Conservation (phyloP, 805 yeast species). For the Phaffomyces antillensis region DNA sequence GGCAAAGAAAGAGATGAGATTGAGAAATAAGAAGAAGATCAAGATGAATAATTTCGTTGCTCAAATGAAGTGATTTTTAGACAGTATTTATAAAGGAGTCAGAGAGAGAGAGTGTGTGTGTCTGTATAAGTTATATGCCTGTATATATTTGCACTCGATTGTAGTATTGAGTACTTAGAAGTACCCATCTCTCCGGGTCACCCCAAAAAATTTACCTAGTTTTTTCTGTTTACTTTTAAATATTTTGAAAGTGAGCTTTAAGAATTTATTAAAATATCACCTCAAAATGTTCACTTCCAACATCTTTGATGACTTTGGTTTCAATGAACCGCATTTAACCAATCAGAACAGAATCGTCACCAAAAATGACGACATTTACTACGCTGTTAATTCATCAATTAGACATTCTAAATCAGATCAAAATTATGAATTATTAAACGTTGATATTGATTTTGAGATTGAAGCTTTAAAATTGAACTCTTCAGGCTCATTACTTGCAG, state of each 20-base stretch:
- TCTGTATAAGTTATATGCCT: too few relatives aligned
- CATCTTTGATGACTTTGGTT: not conserved
- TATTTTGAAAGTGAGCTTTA: too few relatives aligned
- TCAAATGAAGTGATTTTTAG: slow-evolving; percentile 24
- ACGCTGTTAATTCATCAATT: slow-evolving; percentile 12
- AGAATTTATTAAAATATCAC: too few relatives aligned
- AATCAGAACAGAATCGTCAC: slow-evolving; percentile 14
- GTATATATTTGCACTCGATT: too few relatives aligned
- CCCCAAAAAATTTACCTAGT: too few relatives aligned
- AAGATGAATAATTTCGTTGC: slow-evolving; percentile 75
- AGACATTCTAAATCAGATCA: slow-evolving; percentile 11
- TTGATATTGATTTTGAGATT: slow-evolving; percentile 25
- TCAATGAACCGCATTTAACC: not conserved
- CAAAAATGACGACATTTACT: slow-evolving; percentile 16
- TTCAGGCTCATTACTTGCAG: slow-evolving; percentile 36
- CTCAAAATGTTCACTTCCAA: slow-evolving; percentile 2
- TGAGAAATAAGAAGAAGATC: slow-evolving; percentile 59
- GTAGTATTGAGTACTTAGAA: too few relatives aligned
- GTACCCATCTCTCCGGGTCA: too few relatives aligned
- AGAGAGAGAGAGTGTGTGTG: too few relatives aligned
- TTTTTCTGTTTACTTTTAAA: too few relatives aligned
- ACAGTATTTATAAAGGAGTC: too few relatives aligned
- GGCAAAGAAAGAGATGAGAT: slow-evolving; percentile 66
- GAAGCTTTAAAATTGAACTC: slow-evolving; percentile 30
- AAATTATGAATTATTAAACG: slow-evolving; percentile 10